Evolutionary conservation across 352 stramenopile genomes (phyloP).

Genomic region (Phytophthora constricta): DNA sequence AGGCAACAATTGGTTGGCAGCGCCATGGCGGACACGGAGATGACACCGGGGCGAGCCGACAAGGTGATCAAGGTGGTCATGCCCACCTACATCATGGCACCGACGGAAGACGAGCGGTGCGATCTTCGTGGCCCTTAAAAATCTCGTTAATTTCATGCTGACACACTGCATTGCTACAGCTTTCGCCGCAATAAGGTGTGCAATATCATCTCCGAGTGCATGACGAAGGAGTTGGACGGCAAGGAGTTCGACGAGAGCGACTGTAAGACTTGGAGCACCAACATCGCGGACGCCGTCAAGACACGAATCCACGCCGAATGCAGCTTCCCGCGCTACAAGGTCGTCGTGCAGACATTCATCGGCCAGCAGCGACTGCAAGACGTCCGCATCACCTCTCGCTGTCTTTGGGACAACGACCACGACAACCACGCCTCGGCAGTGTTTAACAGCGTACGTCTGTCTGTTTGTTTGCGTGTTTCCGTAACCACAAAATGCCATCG

Average conservation of each 20-base stretch:
- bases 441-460: constrained; percentile 83
- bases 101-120: constrained; percentile 80
- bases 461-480: too few relatives aligned
- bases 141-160: not conserved
- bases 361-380: constrained; percentile 94
- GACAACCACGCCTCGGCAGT: constrained; percentile 93
- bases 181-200: constrained; percentile 81
- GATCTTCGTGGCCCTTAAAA: not conserved
- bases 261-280: constrained; percentile 66
- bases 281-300: constrained; percentile 74
- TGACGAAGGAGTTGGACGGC: constrained; percentile 69
- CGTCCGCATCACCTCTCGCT: constrained; percentile 92
- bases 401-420: constrained; percentile 93
- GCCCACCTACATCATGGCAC: constrained; percentile 86
- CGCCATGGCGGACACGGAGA: constrained; percentile 56
- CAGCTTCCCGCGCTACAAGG: constrained; percentile 91
- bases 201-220: constrained; percentile 74
- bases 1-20: too few relatives aligned
- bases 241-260: constrained; percentile 84
- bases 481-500: too few relatives aligned
- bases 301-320: constrained; percentile 66
- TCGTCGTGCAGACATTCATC: constrained; percentile 95
- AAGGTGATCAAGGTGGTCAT: constrained; percentile 85
- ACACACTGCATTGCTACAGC: constrained; percentile 21
- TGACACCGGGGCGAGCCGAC: constrained; percentile 39